Evolutionary conservation across 805 yeast genomes (phyloP).

Genomic region (Wickerhamomyces rabaulensis): DNA sequence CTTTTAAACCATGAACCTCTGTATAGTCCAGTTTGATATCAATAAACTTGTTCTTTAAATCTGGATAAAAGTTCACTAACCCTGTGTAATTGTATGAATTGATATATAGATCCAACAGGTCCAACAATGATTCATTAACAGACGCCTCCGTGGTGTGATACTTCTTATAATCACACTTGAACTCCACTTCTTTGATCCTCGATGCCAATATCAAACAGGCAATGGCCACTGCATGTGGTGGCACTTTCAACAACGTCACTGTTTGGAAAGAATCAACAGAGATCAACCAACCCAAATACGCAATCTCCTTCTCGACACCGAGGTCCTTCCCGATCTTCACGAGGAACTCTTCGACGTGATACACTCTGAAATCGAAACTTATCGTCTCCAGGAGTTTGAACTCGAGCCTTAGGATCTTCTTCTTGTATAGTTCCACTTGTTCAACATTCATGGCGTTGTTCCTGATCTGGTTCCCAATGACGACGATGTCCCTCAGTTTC

Average conservation of each 20-base stretch:
- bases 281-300: conserved; percentile 66
- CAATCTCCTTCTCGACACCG: conserved; percentile 39
- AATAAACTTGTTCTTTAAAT: conserved; percentile 30
- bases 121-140: conserved; percentile 46
- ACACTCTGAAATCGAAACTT: conserved; percentile 73
- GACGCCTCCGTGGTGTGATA: conserved; percentile 18
- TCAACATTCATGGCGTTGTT: conserved; percentile 25
- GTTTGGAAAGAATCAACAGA: conserved; percentile 70
- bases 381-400: conserved; percentile 69
- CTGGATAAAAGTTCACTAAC: conserved; percentile 36
- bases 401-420: conserved; percentile 55
- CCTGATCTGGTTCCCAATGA: conserved; percentile 31
- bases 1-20: conserved; percentile 26
- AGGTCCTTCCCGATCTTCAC: conserved; percentile 54
- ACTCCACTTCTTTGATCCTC: conserved; percentile 35
- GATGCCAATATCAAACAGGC: conserved; percentile 59
- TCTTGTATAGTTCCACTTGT: conserved; percentile 48
- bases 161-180: conserved; percentile 10
- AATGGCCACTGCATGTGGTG: conserved; percentile 72
- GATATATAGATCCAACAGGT: conserved; percentile 55
- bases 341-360: conserved; percentile 60
- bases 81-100: conserved; percentile 49
- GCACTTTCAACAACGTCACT: conserved; percentile 60
- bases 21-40: conserved; percentile 42
- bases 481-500: conserved; percentile 58